These are phyloP conservation scores for Lactifluus rugatus DNA, from an alignment of 768 basidiomycete genomes.

Conservation along the genomic window DNA sequence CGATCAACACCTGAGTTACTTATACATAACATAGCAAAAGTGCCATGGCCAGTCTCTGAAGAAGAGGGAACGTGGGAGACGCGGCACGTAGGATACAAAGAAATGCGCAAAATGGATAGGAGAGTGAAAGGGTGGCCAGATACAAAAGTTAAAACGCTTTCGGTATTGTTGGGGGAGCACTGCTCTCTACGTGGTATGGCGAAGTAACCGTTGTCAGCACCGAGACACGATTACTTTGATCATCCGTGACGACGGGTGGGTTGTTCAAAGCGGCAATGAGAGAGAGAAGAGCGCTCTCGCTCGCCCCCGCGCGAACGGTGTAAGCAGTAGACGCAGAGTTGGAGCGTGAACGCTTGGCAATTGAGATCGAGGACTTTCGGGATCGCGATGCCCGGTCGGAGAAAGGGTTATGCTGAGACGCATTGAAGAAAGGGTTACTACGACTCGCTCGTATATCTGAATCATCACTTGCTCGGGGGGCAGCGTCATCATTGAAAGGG, in stretches of 20 bases:
- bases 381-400: conserved; percentile 12
- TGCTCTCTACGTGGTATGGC: background rate
- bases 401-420: conserved; percentile 16
- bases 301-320: background rate
- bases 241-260: background rate
- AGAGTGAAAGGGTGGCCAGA: background rate
- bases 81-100: background rate
- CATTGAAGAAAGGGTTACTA: conserved; percentile 19
- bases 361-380: conserved; percentile 15
- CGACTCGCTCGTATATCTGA: background rate
- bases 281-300: conserved; percentile 11
- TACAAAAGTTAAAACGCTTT: conserved; percentile 14
- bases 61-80: background rate
- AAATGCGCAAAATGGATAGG: background rate
- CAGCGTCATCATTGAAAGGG: conserved; percentile 13
- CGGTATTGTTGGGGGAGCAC: background rate
- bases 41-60: background rate
- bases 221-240: background rate
- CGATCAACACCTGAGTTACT: background rate
- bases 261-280: conserved; percentile 17
- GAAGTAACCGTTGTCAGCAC: conserved; percentile 3
- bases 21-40: conserved; percentile 3
- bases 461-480: background rate
- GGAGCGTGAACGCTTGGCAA: conserved; percentile 5
- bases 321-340: conserved; percentile 5